Percentiles rank a stretch among this genome's conserved stretches.
Conservation (phyloP, 2,329 filamentous ascomycete genomes). For the Didymellaceae sp. region DNA sequence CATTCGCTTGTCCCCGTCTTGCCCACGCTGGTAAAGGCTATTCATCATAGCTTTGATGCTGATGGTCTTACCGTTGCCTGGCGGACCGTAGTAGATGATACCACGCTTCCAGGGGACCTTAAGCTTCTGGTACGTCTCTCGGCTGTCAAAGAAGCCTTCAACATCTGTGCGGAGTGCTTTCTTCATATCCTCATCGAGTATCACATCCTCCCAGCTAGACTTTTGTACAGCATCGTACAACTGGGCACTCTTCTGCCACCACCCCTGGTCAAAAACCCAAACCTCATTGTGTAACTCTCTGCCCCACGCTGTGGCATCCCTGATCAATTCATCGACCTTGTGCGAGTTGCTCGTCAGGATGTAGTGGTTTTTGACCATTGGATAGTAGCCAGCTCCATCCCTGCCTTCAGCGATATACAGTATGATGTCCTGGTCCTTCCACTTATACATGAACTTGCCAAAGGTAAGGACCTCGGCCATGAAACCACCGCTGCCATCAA, state of each 20-base stretch:
- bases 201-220: slow-evolving; percentile 69
- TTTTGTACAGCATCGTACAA: slow-evolving; percentile 60
- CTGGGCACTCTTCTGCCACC: slow-evolving; percentile 68
- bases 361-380: slow-evolving; percentile 49
- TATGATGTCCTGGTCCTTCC: slow-evolving; percentile 53
- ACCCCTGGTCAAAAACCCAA: slow-evolving; percentile 69
- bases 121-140: slow-evolving; percentile 64
- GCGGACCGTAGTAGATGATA: slow-evolving; percentile 71
- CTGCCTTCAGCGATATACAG: slow-evolving; percentile 52
- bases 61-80: slow-evolving; percentile 72
- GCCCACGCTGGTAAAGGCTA: slow-evolving; percentile 61
- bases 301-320: slow-evolving; percentile 62
- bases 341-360: slow-evolving; percentile 48
- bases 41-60: slow-evolving; percentile 75
- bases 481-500: slow-evolving; percentile 45
- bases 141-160: slow-evolving; percentile 67
- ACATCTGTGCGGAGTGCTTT: slow-evolving; percentile 68
- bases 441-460: slow-evolving; percentile 55
- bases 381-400: slow-evolving; percentile 47
- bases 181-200: slow-evolving; percentile 71
- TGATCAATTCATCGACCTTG: slow-evolving; percentile 59
- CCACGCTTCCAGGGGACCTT: slow-evolving; percentile 75
- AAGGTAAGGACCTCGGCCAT: slow-evolving; percentile 51
- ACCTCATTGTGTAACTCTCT: slow-evolving; percentile 67
- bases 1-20: slow-evolving; percentile 37